phyloP scores from a whole-genome alignment of 306 rosid species.

The Cucurbita moschata region DNA sequence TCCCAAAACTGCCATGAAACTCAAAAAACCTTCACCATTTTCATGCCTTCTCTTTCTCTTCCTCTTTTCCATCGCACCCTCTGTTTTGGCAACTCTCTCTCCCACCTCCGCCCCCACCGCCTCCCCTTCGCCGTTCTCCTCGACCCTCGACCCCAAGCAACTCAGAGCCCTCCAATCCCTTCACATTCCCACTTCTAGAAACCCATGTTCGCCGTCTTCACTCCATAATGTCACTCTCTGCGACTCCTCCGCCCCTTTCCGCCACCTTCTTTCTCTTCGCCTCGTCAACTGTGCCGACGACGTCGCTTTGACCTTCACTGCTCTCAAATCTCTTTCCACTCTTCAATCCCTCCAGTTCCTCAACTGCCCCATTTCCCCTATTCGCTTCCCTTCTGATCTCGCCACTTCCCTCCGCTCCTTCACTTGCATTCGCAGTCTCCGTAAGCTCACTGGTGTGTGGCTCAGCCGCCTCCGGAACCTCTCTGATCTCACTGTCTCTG shows the following conservation, averaged over 20 bases:
- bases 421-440: conserved; percentile 49
- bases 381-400: conserved; percentile 68
- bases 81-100: background rate
- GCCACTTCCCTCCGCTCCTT: conserved; percentile 57
- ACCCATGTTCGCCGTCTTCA: conserved; percentile 54
- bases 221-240: conserved; percentile 52
- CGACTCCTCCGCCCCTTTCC: conserved; percentile 68
- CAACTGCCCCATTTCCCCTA: conserved; percentile 73
- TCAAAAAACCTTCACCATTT: background rate
- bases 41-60: conserved; percentile 5
- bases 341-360: conserved; percentile 56
- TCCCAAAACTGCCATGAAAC: conserved; percentile 8
- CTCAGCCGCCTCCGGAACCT: conserved; percentile 65
- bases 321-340: conserved; percentile 79
- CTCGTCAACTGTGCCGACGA: conserved; percentile 73
- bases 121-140: conserved; percentile 11
- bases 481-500: conserved; percentile 57
- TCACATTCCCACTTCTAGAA: conserved; percentile 62
- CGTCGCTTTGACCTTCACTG: conserved; percentile 71
- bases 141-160: conserved; percentile 77
- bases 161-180: conserved; percentile 74
- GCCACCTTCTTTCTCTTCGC: conserved; percentile 64
- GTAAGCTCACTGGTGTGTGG: conserved; percentile 64
- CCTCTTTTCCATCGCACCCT: conserved; percentile 3
- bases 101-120: conserved; percentile 11